phyloP scores from a whole-genome alignment of 192 early-diverging fungal genomes.

The Linderina pennispora region DNA sequence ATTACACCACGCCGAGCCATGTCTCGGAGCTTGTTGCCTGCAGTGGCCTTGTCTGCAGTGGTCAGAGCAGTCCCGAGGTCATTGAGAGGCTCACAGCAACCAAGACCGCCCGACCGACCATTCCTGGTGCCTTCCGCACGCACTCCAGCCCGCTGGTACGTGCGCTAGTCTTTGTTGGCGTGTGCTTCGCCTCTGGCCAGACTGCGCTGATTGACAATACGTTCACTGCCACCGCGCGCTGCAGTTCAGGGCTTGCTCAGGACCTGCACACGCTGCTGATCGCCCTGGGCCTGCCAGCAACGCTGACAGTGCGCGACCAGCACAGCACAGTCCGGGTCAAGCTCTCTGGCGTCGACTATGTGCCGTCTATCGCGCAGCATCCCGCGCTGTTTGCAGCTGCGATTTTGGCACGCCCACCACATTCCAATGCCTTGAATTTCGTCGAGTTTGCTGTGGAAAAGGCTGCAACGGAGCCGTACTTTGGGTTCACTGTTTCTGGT shows the following conservation, averaged over 20 bases:
- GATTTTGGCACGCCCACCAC: not conserved
- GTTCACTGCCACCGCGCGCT: not conserved
- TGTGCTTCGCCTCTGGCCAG: not conserved
- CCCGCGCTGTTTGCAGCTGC: too few species aligned
- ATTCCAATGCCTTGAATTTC: not conserved
- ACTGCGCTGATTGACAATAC: not conserved
- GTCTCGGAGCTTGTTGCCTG: not conserved
- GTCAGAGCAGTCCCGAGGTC: too few species aligned
- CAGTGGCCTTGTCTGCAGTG: too few species aligned
- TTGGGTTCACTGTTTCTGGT: conserved; percentile 20
- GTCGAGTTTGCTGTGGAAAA: conserved; percentile 16
- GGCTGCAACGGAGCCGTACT: conserved; percentile 17
- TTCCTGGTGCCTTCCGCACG: conserved; percentile 1
- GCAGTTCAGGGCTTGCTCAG: not conserved
- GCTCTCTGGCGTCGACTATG: not conserved
- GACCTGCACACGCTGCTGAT: conserved; percentile 4
- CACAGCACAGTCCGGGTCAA: too few species aligned
- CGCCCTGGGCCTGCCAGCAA: not conserved
- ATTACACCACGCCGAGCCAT: conserved; percentile 2
- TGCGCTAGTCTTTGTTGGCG: conserved; percentile 15
- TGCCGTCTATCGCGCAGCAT: too few species aligned
- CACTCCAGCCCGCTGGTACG: conserved; percentile 10
- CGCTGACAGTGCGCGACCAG: too few species aligned
- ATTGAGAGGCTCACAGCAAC: too few species aligned
- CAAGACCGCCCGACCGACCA: too few species aligned